phyloP scores from a whole-genome alignment of 768 basidiomycete species.

The Kwoniella mangroviensis region DNA sequence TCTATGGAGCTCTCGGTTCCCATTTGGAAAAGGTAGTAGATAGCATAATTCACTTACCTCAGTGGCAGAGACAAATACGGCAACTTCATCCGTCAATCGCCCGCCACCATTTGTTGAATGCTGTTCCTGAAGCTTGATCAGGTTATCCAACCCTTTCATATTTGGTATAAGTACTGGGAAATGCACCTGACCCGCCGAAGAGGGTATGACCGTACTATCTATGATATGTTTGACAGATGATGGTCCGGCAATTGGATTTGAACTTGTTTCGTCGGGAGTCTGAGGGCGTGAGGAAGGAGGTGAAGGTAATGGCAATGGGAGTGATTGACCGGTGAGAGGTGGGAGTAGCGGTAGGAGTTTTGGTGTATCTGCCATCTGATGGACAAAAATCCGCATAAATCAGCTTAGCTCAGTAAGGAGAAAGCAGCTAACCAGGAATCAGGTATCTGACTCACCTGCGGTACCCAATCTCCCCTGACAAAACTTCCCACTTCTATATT shows the following conservation, averaged over 20 bases:
- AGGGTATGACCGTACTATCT: conserved; percentile 8
- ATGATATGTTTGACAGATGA: conserved; percentile 7
- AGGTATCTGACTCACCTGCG: conserved; percentile 66
- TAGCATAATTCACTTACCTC: conserved; percentile 59
- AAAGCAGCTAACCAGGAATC: too few relatives aligned
- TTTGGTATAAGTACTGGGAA: conserved; percentile 85
- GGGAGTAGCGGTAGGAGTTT: conserved; percentile 65
- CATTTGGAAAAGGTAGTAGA: too few relatives aligned
- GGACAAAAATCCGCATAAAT: neutral
- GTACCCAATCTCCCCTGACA: conserved; percentile 91
- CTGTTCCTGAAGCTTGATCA: conserved; percentile 66
- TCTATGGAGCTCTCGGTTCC: too few relatives aligned
- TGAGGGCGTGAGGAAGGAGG: conserved; percentile 59
- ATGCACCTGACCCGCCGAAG: conserved; percentile 60
- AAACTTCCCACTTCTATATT: conserved; percentile 86
- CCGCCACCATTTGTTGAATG: conserved; percentile 53
- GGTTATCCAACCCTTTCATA: conserved; percentile 71
- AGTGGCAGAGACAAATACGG: conserved; percentile 86
- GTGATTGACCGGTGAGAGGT: conserved; percentile 14
- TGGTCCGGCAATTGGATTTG: neutral
- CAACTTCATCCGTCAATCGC: conserved; percentile 76
- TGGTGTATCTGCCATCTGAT: conserved; percentile 83
- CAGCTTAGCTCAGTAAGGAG: neutral
- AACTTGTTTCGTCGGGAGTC: neutral
- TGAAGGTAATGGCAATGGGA: conserved; percentile 9